Evolutionary conservation across 2,329 filamentous ascomycete species (phyloP), one percentile per base, ranked within the genome.

Genomic region (Blumeriella jaapii): DNA sequence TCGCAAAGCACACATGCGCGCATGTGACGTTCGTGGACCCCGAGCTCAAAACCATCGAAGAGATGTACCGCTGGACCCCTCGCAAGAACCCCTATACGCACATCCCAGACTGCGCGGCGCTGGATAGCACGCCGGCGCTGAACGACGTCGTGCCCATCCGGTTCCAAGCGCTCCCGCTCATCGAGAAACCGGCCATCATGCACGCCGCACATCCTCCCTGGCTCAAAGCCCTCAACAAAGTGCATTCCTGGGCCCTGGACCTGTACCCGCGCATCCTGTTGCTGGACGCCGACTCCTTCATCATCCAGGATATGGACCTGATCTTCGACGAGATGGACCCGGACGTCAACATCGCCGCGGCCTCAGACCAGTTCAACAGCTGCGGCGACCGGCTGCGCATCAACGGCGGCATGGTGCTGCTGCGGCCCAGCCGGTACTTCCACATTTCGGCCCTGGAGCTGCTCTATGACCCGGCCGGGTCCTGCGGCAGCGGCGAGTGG

Each of bases 201-300:
- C 14, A 35, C 20, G 38, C 32, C 12, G 18, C 17, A 15, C 19
- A 31, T 9, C 14, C 22, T 3, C 29, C 23, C 15, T 40, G 38
- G 38, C 33, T 36, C n/a, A 20, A 23, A 5, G 38, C 38, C 10
- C 25, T 40, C 5, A 40, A 40, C 20, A 40, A 40, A 22, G 33
- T 40, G 0, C 38, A 40, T 25, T 36, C 38, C 16, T 40, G 38
- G 38, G 33, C 23, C 13, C 36, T 40, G 10, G 38, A 40, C 29
- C 19, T 31, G 11, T 40, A 40, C 15, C 38, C 38, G 9, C 38
- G 33, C 4, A 40, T 40, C 29, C 29, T 40, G 0, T 25, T 40
- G 15, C 24, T 40, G 13, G 38, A 40, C 26, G 38, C 38, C 17
- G 38, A 40, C 14, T 40, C 38, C 11, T 31, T 40, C 19, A 17